Base-by-base conservation (phyloP, 345 rosid genomes). In the Aegle marmelos region DNA sequence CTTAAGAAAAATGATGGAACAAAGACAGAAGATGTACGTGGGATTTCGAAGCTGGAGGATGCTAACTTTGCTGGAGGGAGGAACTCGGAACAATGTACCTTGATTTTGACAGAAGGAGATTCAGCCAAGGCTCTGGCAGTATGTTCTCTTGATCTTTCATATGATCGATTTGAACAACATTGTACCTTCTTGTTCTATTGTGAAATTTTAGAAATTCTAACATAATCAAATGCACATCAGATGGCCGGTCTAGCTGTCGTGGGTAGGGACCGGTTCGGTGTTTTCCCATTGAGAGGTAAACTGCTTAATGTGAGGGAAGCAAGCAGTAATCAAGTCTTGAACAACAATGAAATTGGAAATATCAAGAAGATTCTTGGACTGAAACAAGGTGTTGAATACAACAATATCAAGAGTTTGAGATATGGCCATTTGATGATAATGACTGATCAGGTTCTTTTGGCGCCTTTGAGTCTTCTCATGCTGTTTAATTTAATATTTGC, bases 31-130 rank as follows among this genome's bases (percentile, higher is more conserved):
- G 90, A 76, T 64, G 84, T 97, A 60, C 82, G 72, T 2, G 91
- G 85, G 11, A 86, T 94, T 78, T 91, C 89, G 21, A 97, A 96
- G 85, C 86, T 97, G 24, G 98, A 90, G 75, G 99, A 94, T 87
- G 98, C 99, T 11, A 91, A 91, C 74, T 91, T 91, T 45, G 98
- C 99, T 31, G 98, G 99, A 33, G 95, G 97, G 60, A 88, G 76
- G 84, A 84, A 91, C 68, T 97, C 99, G 8, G 77, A 89, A 1
- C 86, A 70, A 56, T 97, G 99, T 78, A 94, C 98, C 24, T 81
- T 97, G 85, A 97, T 97, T 75, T 86, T 97, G 81, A 97, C 99
- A 1, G 99, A 97, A 91, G 99, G 99, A 85, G 98, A 94, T 83
- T 97, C 99, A 59, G 99, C 99, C 34, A 97, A 97, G 86, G 84